A percentile compares a stretch with the other conserved stretches of the same genome.
Conservation (phyloP, 2,329 filamentous ascomycete species). For the Orbilia oligospora region DNA sequence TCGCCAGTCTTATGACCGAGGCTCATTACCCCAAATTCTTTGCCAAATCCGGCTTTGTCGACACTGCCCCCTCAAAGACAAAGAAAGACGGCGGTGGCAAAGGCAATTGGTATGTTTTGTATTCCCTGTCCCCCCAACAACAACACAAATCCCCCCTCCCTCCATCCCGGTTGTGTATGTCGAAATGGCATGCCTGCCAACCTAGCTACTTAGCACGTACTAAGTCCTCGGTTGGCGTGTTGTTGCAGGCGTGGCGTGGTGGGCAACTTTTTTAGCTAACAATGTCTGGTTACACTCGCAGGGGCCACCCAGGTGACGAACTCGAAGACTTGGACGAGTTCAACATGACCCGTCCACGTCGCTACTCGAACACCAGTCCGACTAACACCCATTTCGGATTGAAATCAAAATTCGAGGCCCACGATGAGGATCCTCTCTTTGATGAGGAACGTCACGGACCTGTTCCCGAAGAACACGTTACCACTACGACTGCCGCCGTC, state of each 20-base stretch:
- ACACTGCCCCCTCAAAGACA: conserved; percentile 88
- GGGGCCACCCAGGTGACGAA: conserved; percentile 88
- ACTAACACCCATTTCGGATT: conserved; percentile 76
- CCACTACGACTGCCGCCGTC: background rate
- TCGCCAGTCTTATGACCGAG: conserved; percentile 78
- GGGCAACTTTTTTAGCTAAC: background rate
- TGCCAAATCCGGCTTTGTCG: conserved; percentile 85
- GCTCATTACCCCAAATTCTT: conserved; percentile 92
- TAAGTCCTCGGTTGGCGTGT: no score
- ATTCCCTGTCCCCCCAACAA: background rate
- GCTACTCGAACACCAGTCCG: conserved; percentile 91
- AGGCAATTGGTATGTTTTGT: conserved; percentile 84
- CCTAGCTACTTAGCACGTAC: no score
- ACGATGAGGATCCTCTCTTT: conserved; percentile 91
- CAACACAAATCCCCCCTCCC: conserved; percentile 26
- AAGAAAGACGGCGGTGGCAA: conserved; percentile 97
- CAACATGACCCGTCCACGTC: conserved; percentile 86
- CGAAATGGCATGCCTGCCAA: no score
- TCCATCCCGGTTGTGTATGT: no score
- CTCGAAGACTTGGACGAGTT: conserved; percentile 80
- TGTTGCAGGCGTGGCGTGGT: no score
- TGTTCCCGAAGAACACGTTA: conserved; percentile 29
- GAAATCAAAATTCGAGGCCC: conserved; percentile 95
- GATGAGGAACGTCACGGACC: conserved; percentile 84
- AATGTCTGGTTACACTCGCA: conserved; percentile 68